Evolutionary conservation across 345 rosid species (phyloP).

Genomic region (Citrus maxima): DNA sequence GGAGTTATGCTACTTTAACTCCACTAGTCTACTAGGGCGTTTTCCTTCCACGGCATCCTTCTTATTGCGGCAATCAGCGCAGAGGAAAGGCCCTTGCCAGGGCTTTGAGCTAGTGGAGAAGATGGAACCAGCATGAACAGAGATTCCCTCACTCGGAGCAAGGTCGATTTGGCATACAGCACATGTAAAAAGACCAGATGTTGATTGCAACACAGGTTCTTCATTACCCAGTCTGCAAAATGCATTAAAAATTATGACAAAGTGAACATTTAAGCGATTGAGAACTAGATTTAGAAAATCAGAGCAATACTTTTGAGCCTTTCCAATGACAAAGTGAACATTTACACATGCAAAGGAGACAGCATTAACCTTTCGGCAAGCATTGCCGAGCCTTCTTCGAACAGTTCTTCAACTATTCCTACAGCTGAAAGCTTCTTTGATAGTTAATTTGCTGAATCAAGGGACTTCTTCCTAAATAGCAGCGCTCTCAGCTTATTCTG

Average conservation of each 20-base stretch:
- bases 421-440: slow-evolving; percentile 68
- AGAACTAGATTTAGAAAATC: background rate
- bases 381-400: slow-evolving; percentile 97
- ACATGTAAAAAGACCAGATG: slow-evolving; percentile 66
- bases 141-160: slow-evolving; percentile 74
- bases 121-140: slow-evolving; percentile 76
- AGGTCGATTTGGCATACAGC: slow-evolving; percentile 83
- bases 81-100: slow-evolving; percentile 95
- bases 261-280: background rate
- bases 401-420: slow-evolving; percentile 81
- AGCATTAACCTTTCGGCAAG: slow-evolving; percentile 76
- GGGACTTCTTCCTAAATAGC: slow-evolving; percentile 52
- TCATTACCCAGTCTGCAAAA: slow-evolving; percentile 64
- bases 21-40: slow-evolving; percentile 75
- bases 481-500: slow-evolving; percentile 57
- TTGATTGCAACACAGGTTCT: slow-evolving; percentile 34
- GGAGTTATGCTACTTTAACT: slow-evolving; percentile 50
- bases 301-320: background rate
- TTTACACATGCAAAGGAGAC: background rate
- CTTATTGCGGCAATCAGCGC: slow-evolving; percentile 69
- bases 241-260: background rate
- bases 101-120: slow-evolving; percentile 69
- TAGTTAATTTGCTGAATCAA: slow-evolving; percentile 45
- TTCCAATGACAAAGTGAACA: background rate
- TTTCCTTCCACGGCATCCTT: slow-evolving; percentile 98